A percentile compares a stretch with the other conserved stretches of the same genome.
Evolutionary conservation across 78 protist genomes (phyloP).

Genomic region (Dictyostelium capitatum): DNA sequence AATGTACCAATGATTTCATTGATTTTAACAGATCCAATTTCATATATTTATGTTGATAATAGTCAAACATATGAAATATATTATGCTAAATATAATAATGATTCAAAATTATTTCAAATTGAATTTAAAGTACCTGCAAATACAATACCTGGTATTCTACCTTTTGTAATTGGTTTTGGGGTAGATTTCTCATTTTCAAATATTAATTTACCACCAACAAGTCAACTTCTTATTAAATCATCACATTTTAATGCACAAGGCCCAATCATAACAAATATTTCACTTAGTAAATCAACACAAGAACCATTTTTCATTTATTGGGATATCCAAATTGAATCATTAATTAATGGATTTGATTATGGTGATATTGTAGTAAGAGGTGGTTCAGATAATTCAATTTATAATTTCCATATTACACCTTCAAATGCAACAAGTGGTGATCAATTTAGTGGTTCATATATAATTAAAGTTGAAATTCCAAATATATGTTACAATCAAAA

Average conservation of each 20-base stretch:
- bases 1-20: too few relatives aligned
- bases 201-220: neutral
- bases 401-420: neutral
- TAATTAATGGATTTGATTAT: neutral
- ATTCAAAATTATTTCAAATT: too few relatives aligned
- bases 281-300: too few relatives aligned
- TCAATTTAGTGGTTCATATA: neutral
- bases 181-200: neutral
- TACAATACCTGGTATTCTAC: neutral
- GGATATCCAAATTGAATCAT: too few relatives aligned
- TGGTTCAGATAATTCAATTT: neutral
- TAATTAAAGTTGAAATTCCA: neutral
- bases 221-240: neutral
- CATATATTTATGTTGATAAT: too few relatives aligned
- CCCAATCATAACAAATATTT: too few relatives aligned
- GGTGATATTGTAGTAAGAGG: neutral
- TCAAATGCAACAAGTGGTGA: neutral
- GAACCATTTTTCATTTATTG: too few relatives aligned
- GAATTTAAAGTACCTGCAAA: neutral
- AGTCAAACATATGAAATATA: too few relatives aligned
- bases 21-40: too few relatives aligned
- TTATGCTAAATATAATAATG: too few relatives aligned
- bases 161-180: too few relatives aligned
- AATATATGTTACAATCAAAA: neutral
- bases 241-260: too few relatives aligned